Conservation (phyloP, 2,329 filamentous ascomycete genomes). For the Macrophomina tecta region DNA sequence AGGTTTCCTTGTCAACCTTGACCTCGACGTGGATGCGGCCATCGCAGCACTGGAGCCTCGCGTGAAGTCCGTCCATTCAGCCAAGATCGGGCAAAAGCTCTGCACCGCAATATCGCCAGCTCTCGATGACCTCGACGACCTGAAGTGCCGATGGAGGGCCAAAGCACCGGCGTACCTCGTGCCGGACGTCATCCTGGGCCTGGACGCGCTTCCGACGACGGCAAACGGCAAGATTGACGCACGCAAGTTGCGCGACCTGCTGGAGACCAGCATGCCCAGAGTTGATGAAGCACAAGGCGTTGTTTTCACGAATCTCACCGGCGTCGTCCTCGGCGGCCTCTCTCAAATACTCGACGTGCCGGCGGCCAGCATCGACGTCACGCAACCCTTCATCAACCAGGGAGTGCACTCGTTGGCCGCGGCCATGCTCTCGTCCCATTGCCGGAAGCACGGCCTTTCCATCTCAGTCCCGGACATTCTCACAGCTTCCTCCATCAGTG, state of each 20-base stretch:
- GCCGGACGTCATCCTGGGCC: not conserved
- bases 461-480: constrained; percentile 6
- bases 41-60: too few species aligned
- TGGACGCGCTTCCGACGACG: constrained; percentile 3
- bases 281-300: too few species aligned
- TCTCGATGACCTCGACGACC: constrained; percentile 8
- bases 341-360: too few species aligned
- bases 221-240: constrained; percentile 21
- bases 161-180: constrained; percentile 2
- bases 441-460: not conserved
- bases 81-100: not conserved
- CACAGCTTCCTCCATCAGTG: too few species aligned
- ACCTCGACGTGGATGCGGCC: constrained; percentile 39
- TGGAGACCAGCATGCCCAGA: too few species aligned
- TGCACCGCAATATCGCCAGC: not conserved
- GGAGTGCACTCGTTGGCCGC: constrained; percentile 15
- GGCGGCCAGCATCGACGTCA: not conserved
- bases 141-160: not conserved
- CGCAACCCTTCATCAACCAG: not conserved
- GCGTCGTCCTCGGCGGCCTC: too few species aligned
- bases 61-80: too few species aligned
- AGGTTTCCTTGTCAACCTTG: constrained; percentile 46
- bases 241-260: not conserved
- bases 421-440: not conserved
- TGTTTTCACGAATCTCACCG: too few species aligned